phyloP scores from a whole-genome alignment of 2,329 filamentous ascomycete genomes.

The Sclerotinia borealis region DNA sequence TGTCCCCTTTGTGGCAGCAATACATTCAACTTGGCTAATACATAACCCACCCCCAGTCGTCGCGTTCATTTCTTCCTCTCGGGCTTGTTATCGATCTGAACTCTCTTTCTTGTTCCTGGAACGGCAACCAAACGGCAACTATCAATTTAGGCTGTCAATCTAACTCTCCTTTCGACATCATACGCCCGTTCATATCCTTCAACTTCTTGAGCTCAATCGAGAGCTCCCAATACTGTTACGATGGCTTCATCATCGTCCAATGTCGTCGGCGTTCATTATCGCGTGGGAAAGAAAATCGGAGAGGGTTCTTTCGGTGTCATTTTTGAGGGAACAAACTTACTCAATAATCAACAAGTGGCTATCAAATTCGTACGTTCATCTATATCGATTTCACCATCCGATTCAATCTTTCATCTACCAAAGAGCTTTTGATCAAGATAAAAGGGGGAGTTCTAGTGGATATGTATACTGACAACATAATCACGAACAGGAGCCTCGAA shows the following conservation, averaged over 20 bases:
- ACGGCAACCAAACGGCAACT: slow-evolving; percentile 12
- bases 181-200: background rate
- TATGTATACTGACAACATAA: background rate
- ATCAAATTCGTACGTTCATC: slow-evolving; percentile 86
- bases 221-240: slow-evolving; percentile 18
- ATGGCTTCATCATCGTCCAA: slow-evolving; percentile 56
- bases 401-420: background rate
- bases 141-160: slow-evolving; percentile 12
- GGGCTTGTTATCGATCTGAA: slow-evolving; percentile 4
- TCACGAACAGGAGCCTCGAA: slow-evolving; percentile 74
- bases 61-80: slow-evolving; percentile 18
- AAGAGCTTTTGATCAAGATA: background rate
- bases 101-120: slow-evolving; percentile 16
- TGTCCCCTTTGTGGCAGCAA: slow-evolving; percentile 5
- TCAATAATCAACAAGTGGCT: slow-evolving; percentile 98
- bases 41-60: slow-evolving; percentile 18
- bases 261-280: slow-evolving; percentile 97
- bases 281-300: slow-evolving; percentile 98
- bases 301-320: slow-evolving; percentile 98
- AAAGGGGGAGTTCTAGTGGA: background rate
- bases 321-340: slow-evolving; percentile 94
- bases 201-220: slow-evolving; percentile 16
- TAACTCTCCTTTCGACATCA: slow-evolving; percentile 16
- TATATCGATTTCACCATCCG: background rate
- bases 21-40: background rate